Base-by-base conservation (phyloP, 2,329 filamentous ascomycete genomes). In the Fusarium musae region DNA sequence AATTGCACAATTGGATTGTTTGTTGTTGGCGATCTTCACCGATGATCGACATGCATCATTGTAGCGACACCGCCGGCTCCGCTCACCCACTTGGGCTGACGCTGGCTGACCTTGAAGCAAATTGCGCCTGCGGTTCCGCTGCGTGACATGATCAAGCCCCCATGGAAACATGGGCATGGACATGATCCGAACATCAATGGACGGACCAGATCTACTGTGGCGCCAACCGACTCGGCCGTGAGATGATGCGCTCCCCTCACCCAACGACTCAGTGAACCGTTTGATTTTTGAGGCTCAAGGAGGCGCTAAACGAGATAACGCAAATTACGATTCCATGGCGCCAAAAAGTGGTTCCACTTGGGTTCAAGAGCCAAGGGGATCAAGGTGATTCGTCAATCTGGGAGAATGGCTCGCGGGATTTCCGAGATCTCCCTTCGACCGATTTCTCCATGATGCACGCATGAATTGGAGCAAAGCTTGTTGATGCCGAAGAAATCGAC, bases 61-160 rank as follows among this genome's bases (percentile, higher is more conserved):
- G 32, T 26, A 34, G 9, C 40, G 39, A 39, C 37, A 36, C 54
- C 42, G 43, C 26, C 58, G 62, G 53, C 23, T 69, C 65, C 65
- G 66, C 65, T 40, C 21, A 30, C 16, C 59, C 65, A 52, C 44
- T 39, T 36, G 32, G 50, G 56, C 47, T 66, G 32, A 21, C 37
- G 6, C 15, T 47, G 43, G 42, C 46, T 65, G 30, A 17, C 57
- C 5, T 19, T 42, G 43, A 26, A 19, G 34, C 23, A 69, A 65
- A 64, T 69, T 69, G 42, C 59, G 40, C 19, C 21, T 69, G 66
- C 66, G 66, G 66, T 70, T 69, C 66, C 66, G 66, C 66, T 64
- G 39, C n/a, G 32, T 39, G 44, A 50, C 56, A 59, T 50, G 56
- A 50, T 50, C 26, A 28, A 40, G 34, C 50, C 50, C 34, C 44